Conservation (phyloP, 1,284 basidiomycete species). For the Fomitopsis palustris region DNA sequence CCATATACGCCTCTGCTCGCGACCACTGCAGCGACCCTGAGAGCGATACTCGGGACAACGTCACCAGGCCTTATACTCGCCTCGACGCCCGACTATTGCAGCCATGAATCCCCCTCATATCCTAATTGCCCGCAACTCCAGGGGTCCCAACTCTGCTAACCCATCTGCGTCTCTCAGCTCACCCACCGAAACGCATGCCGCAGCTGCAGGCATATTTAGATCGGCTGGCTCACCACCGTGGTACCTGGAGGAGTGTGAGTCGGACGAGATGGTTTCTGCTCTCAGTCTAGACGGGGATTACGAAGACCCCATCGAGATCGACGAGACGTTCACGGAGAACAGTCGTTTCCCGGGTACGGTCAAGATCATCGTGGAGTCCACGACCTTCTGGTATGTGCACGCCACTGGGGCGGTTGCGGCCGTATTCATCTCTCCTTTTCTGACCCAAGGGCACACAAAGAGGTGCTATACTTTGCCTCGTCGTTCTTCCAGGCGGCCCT, state of each 20-base stretch:
- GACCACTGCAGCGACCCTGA: neutral
- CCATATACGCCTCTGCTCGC: neutral
- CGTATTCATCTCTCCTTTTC: neutral
- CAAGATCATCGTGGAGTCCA: slow-evolving; percentile 80
- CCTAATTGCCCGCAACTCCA: slow-evolving; percentile 78
- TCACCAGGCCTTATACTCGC: neutral
- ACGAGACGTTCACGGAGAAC: slow-evolving; percentile 66
- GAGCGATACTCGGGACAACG: neutral
- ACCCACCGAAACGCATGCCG: slow-evolving; percentile 81
- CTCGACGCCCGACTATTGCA: neutral
- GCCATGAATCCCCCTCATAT: slow-evolving; percentile 77
- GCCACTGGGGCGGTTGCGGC: neutral
- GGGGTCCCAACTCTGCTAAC: slow-evolving; percentile 54
- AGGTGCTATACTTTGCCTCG: slow-evolving; percentile 79
- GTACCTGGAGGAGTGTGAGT: slow-evolving; percentile 67
- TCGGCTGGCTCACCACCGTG: slow-evolving; percentile 75
- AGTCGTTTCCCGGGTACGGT: slow-evolving; percentile 72
- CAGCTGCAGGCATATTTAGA: slow-evolving; percentile 76
- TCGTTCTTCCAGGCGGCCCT: slow-evolving; percentile 85
- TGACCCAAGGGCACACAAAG: slow-evolving; percentile 71
- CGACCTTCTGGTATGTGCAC: slow-evolving; percentile 71
- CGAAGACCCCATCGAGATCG: slow-evolving; percentile 64
- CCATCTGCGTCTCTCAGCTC: slow-evolving; percentile 76
- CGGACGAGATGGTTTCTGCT: slow-evolving; percentile 64
- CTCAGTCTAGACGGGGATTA: slow-evolving; percentile 62